A percentile compares a stretch with the other conserved stretches of the same genome.
phyloP scores from a whole-genome alignment of 148 eudicot genomes.

The Agrostemma githago region DNA sequence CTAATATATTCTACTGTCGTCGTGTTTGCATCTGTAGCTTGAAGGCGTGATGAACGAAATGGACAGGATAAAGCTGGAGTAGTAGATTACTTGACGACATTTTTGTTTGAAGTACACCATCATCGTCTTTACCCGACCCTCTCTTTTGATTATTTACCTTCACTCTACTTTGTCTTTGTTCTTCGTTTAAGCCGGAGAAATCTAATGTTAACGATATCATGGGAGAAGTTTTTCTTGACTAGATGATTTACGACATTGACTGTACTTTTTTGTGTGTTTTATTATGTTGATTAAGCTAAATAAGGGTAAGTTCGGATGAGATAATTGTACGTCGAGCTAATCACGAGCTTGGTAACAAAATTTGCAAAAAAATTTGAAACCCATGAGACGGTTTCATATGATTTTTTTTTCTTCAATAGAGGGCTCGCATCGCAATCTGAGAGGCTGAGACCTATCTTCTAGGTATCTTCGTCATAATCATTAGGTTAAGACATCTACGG shows the following conservation, averaged over 20 bases:
- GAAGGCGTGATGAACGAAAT: constrained; percentile 80
- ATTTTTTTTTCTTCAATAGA: too few species aligned
- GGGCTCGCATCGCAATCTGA: too few species aligned
- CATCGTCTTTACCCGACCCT: background rate
- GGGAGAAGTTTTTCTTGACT: background rate
- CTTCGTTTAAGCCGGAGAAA: background rate
- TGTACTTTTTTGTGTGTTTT: background rate
- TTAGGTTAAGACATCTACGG: too few species aligned
- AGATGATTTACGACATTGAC: background rate
- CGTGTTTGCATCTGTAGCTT: constrained; percentile 48
- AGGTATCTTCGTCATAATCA: too few species aligned
- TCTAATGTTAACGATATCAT: background rate
- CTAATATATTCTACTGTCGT: background rate
- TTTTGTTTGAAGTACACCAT: constrained; percentile 9
- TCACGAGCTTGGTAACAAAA: too few species aligned
- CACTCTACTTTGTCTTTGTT: background rate
- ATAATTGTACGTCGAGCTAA: too few species aligned
- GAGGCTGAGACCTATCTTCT: too few species aligned
- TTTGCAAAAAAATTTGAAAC: too few species aligned
- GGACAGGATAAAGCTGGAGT: constrained; percentile 79
- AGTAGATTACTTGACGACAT: constrained; percentile 24
- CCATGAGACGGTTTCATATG: too few species aligned
- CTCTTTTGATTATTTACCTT: background rate
- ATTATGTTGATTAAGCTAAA: too few species aligned
- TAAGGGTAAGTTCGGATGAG: too few species aligned